Conservation (phyloP, 306 rosid genomes). For the Vigna hirtella region DNA sequence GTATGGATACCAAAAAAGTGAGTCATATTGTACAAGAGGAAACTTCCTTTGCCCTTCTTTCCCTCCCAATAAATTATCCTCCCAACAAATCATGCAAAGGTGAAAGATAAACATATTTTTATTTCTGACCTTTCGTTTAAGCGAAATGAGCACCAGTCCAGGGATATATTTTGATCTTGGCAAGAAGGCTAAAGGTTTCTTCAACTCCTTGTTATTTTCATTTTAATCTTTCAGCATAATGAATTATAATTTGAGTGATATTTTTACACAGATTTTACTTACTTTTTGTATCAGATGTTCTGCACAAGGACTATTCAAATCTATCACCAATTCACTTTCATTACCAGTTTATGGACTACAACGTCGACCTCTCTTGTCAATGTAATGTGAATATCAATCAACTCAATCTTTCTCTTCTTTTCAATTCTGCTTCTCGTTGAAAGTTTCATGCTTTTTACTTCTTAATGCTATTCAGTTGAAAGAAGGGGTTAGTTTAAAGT, state of each 20-base stretch:
- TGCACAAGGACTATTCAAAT: slow-evolving; percentile 59
- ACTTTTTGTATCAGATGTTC: slow-evolving; percentile 59
- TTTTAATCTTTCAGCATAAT: slow-evolving; percentile 25
- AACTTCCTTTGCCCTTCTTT: slow-evolving; percentile 57
- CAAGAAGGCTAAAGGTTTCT: slow-evolving; percentile 73
- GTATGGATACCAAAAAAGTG: slow-evolving; percentile 5
- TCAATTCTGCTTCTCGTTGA: background rate
- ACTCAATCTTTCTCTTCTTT: background rate
- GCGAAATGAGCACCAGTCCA: slow-evolving; percentile 55
- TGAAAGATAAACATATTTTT: slow-evolving; percentile 30
- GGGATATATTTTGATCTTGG: slow-evolving; percentile 67
- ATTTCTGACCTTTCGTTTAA: slow-evolving; percentile 37
- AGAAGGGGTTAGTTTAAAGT: slow-evolving; percentile 7
- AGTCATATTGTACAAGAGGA: slow-evolving; percentile 54
- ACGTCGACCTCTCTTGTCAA: slow-evolving; percentile 61
- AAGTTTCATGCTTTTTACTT: slow-evolving; percentile 3
- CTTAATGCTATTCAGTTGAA: background rate
- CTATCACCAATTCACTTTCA: slow-evolving; percentile 56
- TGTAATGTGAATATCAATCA: slow-evolving; percentile 50
- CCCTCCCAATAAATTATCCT: slow-evolving; percentile 51
- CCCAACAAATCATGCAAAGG: slow-evolving; percentile 47
- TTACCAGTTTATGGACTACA: slow-evolving; percentile 61
- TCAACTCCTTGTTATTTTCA: background rate
- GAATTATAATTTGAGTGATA: background rate
- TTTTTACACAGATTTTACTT: slow-evolving; percentile 43